phyloP scores from a whole-genome alignment of 805 yeast species.

The Starmerella bombi region DNA sequence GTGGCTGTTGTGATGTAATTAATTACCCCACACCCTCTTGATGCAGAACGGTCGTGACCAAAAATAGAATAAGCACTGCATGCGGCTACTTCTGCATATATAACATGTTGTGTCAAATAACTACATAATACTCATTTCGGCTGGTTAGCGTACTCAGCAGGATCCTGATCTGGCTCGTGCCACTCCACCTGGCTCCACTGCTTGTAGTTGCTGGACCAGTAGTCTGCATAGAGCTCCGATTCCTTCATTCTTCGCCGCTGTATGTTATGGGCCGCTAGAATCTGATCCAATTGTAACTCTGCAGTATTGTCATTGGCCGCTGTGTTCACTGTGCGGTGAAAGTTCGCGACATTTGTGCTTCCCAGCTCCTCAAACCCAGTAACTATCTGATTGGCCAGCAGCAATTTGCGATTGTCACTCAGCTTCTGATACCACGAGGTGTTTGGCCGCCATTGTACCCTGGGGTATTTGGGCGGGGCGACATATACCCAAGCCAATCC shows the following conservation, averaged over 20 bases:
- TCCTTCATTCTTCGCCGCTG: constrained; percentile 4
- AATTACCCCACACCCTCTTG: no score
- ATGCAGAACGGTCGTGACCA: no score
- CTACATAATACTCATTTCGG: no score
- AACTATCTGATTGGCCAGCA: constrained; percentile 19
- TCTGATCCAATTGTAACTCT: constrained; percentile 4
- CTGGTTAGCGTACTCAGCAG: no score
- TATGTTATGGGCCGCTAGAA: constrained; percentile 14
- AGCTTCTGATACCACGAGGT: background rate
- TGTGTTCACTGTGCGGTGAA: constrained; percentile 2
- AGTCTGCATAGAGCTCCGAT: constrained; percentile 15
- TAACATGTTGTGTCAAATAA: no score
- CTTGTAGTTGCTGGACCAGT: constrained; percentile 13
- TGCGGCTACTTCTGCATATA: no score
- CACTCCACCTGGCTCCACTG: constrained; percentile 36
- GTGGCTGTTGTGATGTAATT: background rate
- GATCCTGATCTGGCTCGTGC: constrained; percentile 44
- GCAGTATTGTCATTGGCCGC: background rate
- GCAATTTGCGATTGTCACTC: constrained; percentile 8
- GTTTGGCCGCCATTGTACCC: constrained; percentile 7
- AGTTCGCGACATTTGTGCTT: constrained; percentile 12
- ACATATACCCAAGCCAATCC: constrained; percentile 5
- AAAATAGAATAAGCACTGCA: no score
- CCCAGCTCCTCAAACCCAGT: constrained; percentile 19
- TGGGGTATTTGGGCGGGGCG: background rate